Conservation (phyloP, 768 basidiomycete species). For the Hericium erinaceus region DNA sequence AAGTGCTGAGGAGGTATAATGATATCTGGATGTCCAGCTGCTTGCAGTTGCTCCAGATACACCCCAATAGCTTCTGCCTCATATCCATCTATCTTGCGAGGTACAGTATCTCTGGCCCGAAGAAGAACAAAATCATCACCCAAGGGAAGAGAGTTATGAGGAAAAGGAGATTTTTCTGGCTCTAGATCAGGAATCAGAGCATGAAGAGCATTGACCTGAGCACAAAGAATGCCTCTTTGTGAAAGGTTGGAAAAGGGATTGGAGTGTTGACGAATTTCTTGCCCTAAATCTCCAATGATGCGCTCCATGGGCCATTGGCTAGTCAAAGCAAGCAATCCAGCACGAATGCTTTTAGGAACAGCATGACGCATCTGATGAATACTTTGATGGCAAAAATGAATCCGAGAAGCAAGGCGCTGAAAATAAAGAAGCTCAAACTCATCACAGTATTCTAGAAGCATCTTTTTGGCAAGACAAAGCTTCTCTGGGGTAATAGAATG, state of each 20-base stretch:
- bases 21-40: not conserved
- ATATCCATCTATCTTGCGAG: not conserved
- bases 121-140: slow-evolving; percentile 18
- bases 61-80: not conserved
- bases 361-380: slow-evolving; percentile 25
- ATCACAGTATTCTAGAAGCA: slow-evolving; percentile 18
- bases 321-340: slow-evolving; percentile 10
- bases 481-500: slow-evolving; percentile 4
- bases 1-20: not conserved
- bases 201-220: not conserved
- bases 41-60: not conserved
- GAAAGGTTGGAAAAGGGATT: slow-evolving; percentile 19
- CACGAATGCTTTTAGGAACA: slow-evolving; percentile 13
- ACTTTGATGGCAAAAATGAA: slow-evolving; percentile 28
- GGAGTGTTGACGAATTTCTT: slow-evolving; percentile 19
- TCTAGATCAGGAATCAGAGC: slow-evolving; percentile 3
- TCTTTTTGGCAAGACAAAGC: slow-evolving; percentile 13
- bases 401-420: slow-evolving; percentile 14
- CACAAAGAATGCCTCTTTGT: slow-evolving; percentile 11
- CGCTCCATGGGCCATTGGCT: slow-evolving; percentile 19
- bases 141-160: no score
- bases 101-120: not conserved
- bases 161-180: not conserved
- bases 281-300: slow-evolving; percentile 17
- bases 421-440: slow-evolving; percentile 31